Percentiles rank a stretch among this genome's conserved stretches.
phyloP scores from a whole-genome alignment of 1,139 yeast species.

The Geotrichum phurueaensis region DNA sequence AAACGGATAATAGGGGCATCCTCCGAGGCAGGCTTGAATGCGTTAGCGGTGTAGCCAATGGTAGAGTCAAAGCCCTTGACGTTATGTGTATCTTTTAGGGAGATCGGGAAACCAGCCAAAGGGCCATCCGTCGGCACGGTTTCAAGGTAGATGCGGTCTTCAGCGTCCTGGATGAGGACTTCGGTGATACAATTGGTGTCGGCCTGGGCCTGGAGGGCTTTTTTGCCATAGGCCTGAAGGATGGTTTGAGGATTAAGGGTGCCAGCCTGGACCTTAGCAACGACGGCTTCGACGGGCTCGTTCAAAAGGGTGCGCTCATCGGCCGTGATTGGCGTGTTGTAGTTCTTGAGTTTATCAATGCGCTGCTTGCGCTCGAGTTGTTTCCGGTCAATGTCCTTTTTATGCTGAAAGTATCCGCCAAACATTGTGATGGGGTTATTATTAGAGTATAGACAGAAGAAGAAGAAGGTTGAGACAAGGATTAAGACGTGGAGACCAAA shows the following conservation, averaged over 20 bases:
- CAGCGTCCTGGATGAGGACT: constrained; percentile 36
- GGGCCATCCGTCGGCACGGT: constrained; percentile 41
- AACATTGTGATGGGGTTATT: constrained; percentile 13
- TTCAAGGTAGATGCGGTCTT: constrained; percentile 21
- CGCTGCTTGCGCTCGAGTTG: constrained; percentile 34
- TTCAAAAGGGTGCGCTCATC: constrained; percentile 30
- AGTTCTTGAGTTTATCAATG: constrained; percentile 32
- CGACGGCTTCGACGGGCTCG: constrained; percentile 30
- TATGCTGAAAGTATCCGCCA: constrained; percentile 20
- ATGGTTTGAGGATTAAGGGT: constrained; percentile 32
- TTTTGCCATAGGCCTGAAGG: constrained; percentile 38
- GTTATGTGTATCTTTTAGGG: constrained; percentile 49
- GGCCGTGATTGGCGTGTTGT: constrained; percentile 33
- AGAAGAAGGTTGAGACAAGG: not conserved
- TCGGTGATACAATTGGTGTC: constrained; percentile 38
- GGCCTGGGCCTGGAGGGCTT: constrained; percentile 35
- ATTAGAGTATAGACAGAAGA: not conserved
- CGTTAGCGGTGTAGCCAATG: constrained; percentile 45
- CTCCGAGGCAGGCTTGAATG: constrained; percentile 33
- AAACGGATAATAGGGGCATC: constrained; percentile 38
- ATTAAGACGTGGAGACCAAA: not conserved
- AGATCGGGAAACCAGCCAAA: constrained; percentile 63
- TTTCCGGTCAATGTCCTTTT: constrained; percentile 27
- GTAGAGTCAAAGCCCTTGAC: constrained; percentile 49
- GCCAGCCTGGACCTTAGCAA: constrained; percentile 31